Conservation (phyloP, 1,139 yeast genomes). For the Eremothecium sinecaudum region DNA sequence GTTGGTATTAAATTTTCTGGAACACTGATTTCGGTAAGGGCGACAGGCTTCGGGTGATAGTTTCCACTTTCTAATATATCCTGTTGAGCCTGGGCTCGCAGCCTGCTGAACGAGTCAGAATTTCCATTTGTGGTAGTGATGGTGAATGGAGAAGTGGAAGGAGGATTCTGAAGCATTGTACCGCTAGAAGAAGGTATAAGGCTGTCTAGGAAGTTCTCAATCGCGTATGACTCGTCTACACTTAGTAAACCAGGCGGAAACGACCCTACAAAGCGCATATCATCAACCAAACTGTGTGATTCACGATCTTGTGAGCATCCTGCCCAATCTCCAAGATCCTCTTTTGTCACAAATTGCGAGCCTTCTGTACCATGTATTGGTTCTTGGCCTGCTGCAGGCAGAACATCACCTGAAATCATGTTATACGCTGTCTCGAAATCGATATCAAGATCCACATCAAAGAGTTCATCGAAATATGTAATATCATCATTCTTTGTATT, state of each 20-base stretch:
- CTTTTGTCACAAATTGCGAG: conserved; percentile 5
- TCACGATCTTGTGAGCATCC: too few relatives aligned
- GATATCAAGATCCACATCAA: conserved; percentile 26
- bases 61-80: not conserved
- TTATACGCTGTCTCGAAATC: conserved; percentile 32
- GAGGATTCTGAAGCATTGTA: not conserved
- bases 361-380: conserved; percentile 9
- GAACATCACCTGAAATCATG: conserved; percentile 14
- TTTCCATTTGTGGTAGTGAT: conserved; percentile 5
- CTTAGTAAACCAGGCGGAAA: conserved; percentile 18
- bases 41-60: conserved; percentile 10
- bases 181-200: conserved; percentile 13
- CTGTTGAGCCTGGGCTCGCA: not conserved
- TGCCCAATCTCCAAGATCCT: conserved; percentile 4
- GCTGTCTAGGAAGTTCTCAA: conserved; percentile 28
- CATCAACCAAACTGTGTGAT: too few relatives aligned
- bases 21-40: conserved; percentile 23
- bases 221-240: conserved; percentile 27
- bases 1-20: conserved; percentile 20
- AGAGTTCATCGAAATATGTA: conserved; percentile 11
- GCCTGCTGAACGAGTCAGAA: not conserved
- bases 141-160: conserved; percentile 1
- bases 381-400: not conserved
- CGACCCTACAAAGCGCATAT: not conserved
- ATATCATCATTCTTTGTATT: not conserved